These are phyloP conservation scores for Pseudocercospora crystallina DNA, from an alignment of 2,329 filamentous ascomycete genomes.

Conservation along the genomic window DNA sequence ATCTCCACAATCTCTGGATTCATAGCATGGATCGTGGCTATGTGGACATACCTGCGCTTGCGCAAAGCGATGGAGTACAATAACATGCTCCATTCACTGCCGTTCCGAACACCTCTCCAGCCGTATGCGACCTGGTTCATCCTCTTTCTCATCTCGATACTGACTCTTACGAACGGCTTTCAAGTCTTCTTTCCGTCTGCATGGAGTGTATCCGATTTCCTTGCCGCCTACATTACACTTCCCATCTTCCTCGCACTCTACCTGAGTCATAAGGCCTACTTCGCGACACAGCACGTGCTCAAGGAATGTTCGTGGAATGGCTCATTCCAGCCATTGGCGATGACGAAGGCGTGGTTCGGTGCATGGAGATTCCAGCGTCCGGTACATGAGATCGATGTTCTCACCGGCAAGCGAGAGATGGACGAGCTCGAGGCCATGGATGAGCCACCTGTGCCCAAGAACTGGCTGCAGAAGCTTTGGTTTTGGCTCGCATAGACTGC, in stretches of 20 bases:
- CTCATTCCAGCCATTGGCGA: neutral
- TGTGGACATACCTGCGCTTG: too few relatives aligned
- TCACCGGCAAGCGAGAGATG: constrained; percentile 47
- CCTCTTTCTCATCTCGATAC: neutral
- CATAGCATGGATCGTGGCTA: too few relatives aligned
- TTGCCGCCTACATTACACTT: constrained; percentile 53
- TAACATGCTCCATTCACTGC: too few relatives aligned
- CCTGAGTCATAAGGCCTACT: neutral
- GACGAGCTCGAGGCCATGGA: constrained; percentile 42
- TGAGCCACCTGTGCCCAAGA: constrained; percentile 41
- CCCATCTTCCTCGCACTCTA: constrained; percentile 47
- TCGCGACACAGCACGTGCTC: constrained; percentile 3
- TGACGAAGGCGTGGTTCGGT: constrained; percentile 33
- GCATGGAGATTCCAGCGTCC: constrained; percentile 35
- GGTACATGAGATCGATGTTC: constrained; percentile 43
- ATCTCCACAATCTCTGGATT: constrained; percentile 41
- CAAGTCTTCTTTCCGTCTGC: neutral
- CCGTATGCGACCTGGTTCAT: neutral
- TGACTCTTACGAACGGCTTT: neutral
- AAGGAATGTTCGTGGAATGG: constrained; percentile 7
- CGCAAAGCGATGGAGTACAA: too few relatives aligned
- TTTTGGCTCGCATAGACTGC: constrained; percentile 45
- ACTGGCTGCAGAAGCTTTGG: constrained; percentile 46
- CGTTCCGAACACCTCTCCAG: neutral
- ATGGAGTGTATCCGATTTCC: neutral